Conservation (phyloP, 176 grass and related monocot genomes). For the Elaeis guineensis region DNA sequence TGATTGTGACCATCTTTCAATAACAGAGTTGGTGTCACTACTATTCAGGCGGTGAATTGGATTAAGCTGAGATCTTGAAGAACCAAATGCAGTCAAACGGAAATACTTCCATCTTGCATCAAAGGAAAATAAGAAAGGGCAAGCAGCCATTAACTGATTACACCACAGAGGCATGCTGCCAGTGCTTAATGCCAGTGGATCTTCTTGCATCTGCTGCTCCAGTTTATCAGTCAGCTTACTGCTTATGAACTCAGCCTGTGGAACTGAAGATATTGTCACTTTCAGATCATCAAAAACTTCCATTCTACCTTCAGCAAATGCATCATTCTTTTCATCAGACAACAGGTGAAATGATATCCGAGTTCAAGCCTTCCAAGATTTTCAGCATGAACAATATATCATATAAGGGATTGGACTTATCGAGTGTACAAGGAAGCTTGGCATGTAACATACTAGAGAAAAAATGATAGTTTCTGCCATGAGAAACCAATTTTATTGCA, state of each 20-base stretch:
- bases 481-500: conserved; percentile 33
- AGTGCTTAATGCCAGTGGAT: conserved; percentile 61
- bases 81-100: conserved; percentile 60
- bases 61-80: conserved; percentile 37
- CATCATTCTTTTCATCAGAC: conserved; percentile 44
- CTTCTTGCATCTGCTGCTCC: conserved; percentile 95
- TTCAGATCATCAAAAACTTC: conserved; percentile 58
- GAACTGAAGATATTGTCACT: conserved; percentile 42
- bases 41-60: conserved; percentile 29
- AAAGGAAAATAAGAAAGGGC: conserved; percentile 96
- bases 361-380: conserved; percentile 79
- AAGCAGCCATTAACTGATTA: conserved; percentile 60
- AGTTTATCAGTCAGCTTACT: conserved; percentile 86
- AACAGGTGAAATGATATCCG: conserved; percentile 44
- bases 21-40: conserved; percentile 11
- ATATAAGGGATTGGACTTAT: conserved; percentile 52
- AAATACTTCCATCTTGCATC: conserved; percentile 92
- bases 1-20: conserved; percentile 18
- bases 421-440: conserved; percentile 66
- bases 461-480: conserved; percentile 58
- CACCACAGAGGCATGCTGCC: conserved; percentile 76
- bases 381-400: conserved; percentile 94
- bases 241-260: conserved; percentile 67
- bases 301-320: conserved; percentile 54
- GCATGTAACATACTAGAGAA: conserved; percentile 61